Conservation (phyloP, 768 basidiomycete species). For the Calvatia gigantea region DNA sequence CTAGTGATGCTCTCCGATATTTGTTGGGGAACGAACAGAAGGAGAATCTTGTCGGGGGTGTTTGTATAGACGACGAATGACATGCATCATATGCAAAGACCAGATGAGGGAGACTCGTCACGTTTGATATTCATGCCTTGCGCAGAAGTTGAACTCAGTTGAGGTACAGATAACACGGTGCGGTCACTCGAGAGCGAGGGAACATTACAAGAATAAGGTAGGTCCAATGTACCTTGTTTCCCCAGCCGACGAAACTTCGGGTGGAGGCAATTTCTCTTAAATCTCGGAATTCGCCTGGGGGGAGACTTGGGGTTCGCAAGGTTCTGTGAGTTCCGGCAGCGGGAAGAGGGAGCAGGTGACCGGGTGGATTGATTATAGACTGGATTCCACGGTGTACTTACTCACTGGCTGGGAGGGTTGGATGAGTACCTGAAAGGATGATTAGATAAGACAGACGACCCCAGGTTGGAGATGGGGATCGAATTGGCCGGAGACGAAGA, state of each 20-base stretch:
- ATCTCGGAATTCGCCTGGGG: background rate
- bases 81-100: background rate
- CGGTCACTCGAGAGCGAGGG: background rate
- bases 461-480: background rate
- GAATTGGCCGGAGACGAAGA: constrained; percentile 5
- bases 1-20: background rate
- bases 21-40: background rate
- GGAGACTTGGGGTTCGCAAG: background rate
- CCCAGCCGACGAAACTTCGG: constrained; percentile 8
- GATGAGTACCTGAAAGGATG: background rate
- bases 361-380: background rate
- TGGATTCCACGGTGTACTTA: background rate
- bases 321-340: background rate
- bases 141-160: too few species aligned
- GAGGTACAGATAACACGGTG: background rate
- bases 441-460: background rate
- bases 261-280: background rate
- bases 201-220: background rate
- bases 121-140: too few species aligned
- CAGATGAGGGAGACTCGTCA: too few species aligned
- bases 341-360: background rate
- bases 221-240: background rate
- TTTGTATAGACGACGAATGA: background rate
- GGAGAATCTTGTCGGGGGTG: background rate
- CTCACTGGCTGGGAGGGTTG: background rate